Base-by-base conservation (phyloP, 208 protist species). In the Wallacemonas sp. region DNA sequence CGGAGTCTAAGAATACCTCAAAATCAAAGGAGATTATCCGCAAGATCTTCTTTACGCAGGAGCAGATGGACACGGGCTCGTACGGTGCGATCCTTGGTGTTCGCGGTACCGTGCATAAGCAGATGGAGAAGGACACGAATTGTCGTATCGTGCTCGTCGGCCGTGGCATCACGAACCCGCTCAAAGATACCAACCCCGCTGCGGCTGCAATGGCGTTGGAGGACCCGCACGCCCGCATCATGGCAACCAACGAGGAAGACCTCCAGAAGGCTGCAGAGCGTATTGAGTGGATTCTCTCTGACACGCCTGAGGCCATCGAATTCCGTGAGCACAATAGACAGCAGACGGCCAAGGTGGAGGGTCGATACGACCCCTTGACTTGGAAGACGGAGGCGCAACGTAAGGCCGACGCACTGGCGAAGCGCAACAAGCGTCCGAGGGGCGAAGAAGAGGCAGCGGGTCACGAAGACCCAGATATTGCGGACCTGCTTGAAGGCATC, bases 231-330 rank as follows among this genome's bases (percentile, higher is more conserved):
- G 85, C 84, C 21, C 85, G 89, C 60, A 95, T 97, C 61, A 96
- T 87, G 2, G 93, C 91, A 14, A 80, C 86, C 8, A 91, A 70
- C 41, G 93, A 97, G 60, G 76, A 84, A 54, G 90, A 94, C 44
- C 72, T 97, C 51, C 87, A 96, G 54, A 82, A 75, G 38, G 89
- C 87, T 17, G 82, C 88, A 19, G 86, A 96, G 72, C 77, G 80
- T 55, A 92, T 97, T 62, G 91, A 97, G 80, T 96, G 90, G 86
- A 96, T 97, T 68, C 59, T 97, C 5, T 95, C 89, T 26, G 91
- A 97, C 55, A 87, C 93, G 45, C 87, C 86, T 4, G 91, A 95
- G 68, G 91, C 93, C 0, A 75, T 86, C 9, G 86, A 91, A 19
- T 96, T 96, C 63, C 77, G 93, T 1, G 91, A 97, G 60, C 86